Base-by-base conservation (phyloP, 2,329 filamentous ascomycete genomes). In the Monosporascus cannonballus region DNA sequence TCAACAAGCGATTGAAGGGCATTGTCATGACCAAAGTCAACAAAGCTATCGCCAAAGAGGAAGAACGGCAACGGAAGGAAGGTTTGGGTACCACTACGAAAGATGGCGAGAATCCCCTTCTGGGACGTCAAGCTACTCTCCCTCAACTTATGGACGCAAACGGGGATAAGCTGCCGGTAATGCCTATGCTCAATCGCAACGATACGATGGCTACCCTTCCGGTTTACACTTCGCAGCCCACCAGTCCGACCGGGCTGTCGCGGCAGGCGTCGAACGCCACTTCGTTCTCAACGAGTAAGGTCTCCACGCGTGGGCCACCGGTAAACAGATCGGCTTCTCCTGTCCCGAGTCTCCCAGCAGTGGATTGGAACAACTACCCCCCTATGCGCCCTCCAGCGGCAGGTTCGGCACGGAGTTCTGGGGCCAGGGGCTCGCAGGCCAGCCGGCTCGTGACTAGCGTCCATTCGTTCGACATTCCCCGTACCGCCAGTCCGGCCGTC, bases 11-110 rank as follows among this genome's bases (percentile, higher is more conserved):
- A 59, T 78, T 99, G 59, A 87, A 87, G 65, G 84, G 84, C 60
- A 94, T 97, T 59, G 92, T 97, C 4, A 84, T 85, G 51, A 81
- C 77, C 63, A 96, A 94, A 72, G 89, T 96, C 63, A 90, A 94
- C 71, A 92, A 90, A 69, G 93, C 91, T 0, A 73, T 97, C 25
- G 87, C 86, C 49, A 90, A 91, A 62, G 87, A 94, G 50, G 85
- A 87, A 67, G 77, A 76, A 56, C 81, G 78, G 61, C 76, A 78
- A 60, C 71, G 72, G 24, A 80, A 75, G 62, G 77, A 74, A 0
- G 79, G 78, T 56, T 52, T 71, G 25, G 79, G 72, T 61, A 73
- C 71, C 18, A 78, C 78, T 3, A 77, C 76, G 61, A 80, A 79
- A 64, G 77, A 76, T 42, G 79, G 81, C 49, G 81, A 80, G 48